phyloP scores from a whole-genome alignment of 164 flowering plant species.

The Macadamia tetraphylla region DNA sequence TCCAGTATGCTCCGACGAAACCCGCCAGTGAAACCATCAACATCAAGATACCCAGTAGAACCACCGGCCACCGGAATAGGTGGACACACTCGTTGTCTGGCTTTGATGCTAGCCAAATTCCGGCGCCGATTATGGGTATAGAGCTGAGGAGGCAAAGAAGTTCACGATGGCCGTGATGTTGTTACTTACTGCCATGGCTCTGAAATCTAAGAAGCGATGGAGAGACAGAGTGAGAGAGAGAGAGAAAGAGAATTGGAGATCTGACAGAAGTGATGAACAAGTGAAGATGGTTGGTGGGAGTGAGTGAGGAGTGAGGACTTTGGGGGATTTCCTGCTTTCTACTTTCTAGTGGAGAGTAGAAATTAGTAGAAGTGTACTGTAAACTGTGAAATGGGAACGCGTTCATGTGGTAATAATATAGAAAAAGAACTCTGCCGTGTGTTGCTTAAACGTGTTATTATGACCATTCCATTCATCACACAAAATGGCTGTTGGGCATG shows the following conservation, averaged over 20 bases:
- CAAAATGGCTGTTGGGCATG: no score
- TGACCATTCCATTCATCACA: no score
- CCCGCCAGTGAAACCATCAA: conserved; percentile 75
- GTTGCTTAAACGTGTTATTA: no score
- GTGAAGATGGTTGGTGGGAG: background rate
- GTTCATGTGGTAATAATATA: no score
- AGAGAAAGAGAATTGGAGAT: background rate
- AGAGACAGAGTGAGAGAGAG: background rate
- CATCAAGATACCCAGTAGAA: conserved; percentile 62
- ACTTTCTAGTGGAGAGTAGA: background rate
- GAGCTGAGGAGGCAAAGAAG: conserved; percentile 80
- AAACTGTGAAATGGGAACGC: no score
- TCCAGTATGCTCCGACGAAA: conserved; percentile 81
- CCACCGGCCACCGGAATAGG: conserved; percentile 72
- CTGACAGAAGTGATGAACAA: background rate
- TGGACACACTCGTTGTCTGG: conserved; percentile 77
- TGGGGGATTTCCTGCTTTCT: background rate
- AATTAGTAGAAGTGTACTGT: no score
- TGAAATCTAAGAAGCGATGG: background rate
- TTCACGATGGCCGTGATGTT: conserved; percentile 66
- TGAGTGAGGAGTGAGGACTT: background rate
- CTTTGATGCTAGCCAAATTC: conserved; percentile 81
- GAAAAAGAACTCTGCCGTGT: no score
- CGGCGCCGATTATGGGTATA: conserved; percentile 68
- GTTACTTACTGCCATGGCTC: conserved; percentile 70